Conservation (phyloP, 2,329 filamentous ascomycete genomes). For the Lasiodiplodia sp. region DNA sequence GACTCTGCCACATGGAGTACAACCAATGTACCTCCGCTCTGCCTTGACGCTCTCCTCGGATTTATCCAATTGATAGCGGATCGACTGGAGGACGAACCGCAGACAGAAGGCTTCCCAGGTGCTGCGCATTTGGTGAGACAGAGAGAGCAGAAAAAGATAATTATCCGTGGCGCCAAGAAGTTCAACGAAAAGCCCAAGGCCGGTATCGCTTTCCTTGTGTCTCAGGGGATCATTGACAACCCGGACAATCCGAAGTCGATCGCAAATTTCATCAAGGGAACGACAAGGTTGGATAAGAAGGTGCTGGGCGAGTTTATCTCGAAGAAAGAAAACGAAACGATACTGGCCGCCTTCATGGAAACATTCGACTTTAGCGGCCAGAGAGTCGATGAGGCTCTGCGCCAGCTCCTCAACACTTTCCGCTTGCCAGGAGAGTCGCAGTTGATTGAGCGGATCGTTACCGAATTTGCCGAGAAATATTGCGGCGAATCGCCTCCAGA, state of each 20-base stretch:
- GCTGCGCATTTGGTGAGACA: slow-evolving; percentile 71
- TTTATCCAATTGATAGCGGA: slow-evolving; percentile 94
- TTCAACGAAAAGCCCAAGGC: slow-evolving; percentile 96
- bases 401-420: slow-evolving; percentile 88
- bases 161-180: slow-evolving; percentile 84
- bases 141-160: slow-evolving; percentile 81
- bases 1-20: slow-evolving; percentile 99
- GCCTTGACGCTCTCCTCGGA: slow-evolving; percentile 86
- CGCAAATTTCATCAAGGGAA: slow-evolving; percentile 86
- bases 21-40: slow-evolving; percentile 94
- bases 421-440: slow-evolving; percentile 91
- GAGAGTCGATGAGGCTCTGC: slow-evolving; percentile 87
- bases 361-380: slow-evolving; percentile 89
- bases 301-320: slow-evolving; percentile 91
- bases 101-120: slow-evolving; percentile 71
- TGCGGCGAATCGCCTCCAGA: slow-evolving; percentile 72
- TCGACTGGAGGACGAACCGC: slow-evolving; percentile 75
- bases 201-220: slow-evolving; percentile 83
- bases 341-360: slow-evolving; percentile 83
- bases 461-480: slow-evolving; percentile 86
- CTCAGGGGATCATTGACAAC: slow-evolving; percentile 84
- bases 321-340: slow-evolving; percentile 85
- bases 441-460: slow-evolving; percentile 91
- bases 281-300: slow-evolving; percentile 87
- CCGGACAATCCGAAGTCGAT: slow-evolving; percentile 76